Base-by-base conservation (phyloP, 1,284 basidiomycete species). In the Porodaedalea pini region DNA sequence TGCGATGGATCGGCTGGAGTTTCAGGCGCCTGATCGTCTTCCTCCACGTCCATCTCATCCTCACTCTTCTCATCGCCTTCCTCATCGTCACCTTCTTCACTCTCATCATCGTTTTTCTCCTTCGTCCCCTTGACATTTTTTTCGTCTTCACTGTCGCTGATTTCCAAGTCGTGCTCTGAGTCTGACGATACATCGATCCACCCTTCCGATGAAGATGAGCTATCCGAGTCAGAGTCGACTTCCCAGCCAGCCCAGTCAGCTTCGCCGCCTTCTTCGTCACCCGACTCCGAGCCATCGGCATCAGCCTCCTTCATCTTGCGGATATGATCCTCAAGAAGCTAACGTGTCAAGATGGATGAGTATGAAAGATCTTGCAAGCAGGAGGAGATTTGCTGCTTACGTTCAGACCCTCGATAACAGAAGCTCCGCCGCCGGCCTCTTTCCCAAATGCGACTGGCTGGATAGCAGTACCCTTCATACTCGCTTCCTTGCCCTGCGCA, bases 231-330 rank as follows among this genome's bases (percentile, higher is more conserved):
- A 0, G 83, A 85, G 63, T 91, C 91, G 31, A 90, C 80, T 53
- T 98, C 93, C 95, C 96, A 99, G 40, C 86, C 85, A 41, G 91
- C 80, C 95, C 94, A 97, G 19, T 80, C 92, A 1, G 79, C 82
- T 51, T 87, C 86, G 51, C 86, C 83, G 4, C 84, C 83, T 1
- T 79, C 81, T 39, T 78, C 78, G 11, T 77, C 80, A n/a, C 75
- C 72, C 15, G 69, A 71, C 17, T 72, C 77, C 19, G 77, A 72
- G 5, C 78, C 83, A 31, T 86, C 74, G 60, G 69, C 71, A 55
- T 70, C 86, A 66, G 87, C 86, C 64, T 85, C 82, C 19, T 84
- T 82, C 27, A 88, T 74, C 60, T 81, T 78, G 62, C 83, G 79
- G 47, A 94, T 74, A 71, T 97, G 92, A 61, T 93, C 88, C 72